Conservation (phyloP, 805 yeast genomes). For the Starmerella geochares region DNA sequence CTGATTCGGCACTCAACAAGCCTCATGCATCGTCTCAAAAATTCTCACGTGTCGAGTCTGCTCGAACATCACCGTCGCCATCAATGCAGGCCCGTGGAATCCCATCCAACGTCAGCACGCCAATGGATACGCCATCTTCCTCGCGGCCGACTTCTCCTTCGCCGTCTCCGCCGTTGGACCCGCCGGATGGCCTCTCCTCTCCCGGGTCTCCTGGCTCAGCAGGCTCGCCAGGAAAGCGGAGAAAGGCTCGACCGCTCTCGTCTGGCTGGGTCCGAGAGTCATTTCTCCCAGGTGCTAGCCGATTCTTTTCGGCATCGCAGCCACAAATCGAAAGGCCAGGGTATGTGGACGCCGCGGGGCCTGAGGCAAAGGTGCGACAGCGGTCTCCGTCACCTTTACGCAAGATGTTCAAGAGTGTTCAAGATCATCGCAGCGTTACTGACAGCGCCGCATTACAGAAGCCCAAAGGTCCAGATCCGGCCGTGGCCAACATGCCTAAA, state of each 20-base stretch:
- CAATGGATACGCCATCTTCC: neutral
- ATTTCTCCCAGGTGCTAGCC: slow-evolving; percentile 10
- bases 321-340: neutral
- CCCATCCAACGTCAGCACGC: neutral
- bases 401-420: slow-evolving; percentile 18
- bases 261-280: slow-evolving; percentile 18
- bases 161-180: neutral
- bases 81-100: neutral
- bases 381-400: slow-evolving; percentile 22
- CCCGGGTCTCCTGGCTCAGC: slow-evolving; percentile 1
- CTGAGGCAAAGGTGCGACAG: neutral
- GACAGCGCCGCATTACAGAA: slow-evolving; percentile 14
- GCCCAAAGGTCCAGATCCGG: slow-evolving; percentile 9
- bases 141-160: neutral
- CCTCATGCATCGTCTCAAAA: neutral
- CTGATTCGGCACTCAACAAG: neutral
- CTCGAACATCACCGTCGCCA: neutral
- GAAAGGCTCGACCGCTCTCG: slow-evolving; percentile 13
- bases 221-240: slow-evolving; percentile 10
- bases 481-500: slow-evolving; percentile 17
- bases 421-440: slow-evolving; percentile 22
- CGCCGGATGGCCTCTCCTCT: neutral
- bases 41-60: neutral
- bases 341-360: neutral
- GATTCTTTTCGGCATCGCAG: slow-evolving; percentile 15